Conservation (phyloP, 352 stramenopile genomes). For the Phytophthora palmivora region DNA sequence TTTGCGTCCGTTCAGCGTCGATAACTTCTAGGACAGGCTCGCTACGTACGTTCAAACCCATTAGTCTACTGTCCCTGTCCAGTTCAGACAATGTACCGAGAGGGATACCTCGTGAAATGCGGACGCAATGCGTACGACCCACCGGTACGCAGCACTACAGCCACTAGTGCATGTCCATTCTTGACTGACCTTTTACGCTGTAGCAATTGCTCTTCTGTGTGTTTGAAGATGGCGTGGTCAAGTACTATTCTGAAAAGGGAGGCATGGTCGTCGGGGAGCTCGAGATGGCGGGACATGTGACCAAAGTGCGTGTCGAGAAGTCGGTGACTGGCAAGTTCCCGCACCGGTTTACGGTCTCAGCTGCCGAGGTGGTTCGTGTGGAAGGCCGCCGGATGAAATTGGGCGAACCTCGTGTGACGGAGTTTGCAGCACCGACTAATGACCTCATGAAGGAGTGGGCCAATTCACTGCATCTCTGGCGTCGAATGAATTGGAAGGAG, state of each 20-base stretch:
- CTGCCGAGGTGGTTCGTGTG: constrained; percentile 71
- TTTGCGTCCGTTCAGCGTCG: constrained; percentile 24
- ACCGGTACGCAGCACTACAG: constrained; percentile 37
- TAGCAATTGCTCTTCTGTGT: constrained; percentile 79
- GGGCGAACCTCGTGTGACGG: constrained; percentile 61
- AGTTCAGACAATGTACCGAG: constrained; percentile 70
- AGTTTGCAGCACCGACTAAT: constrained; percentile 75
- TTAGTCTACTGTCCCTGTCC: constrained; percentile 7
- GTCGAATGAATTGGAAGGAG: constrained; percentile 89
- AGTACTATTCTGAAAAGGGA: constrained; percentile 78
- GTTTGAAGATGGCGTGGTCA: constrained; percentile 78
- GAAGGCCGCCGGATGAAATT: constrained; percentile 85
- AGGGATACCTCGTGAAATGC: constrained; percentile 82
- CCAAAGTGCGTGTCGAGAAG: constrained; percentile 82
- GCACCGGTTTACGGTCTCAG: constrained; percentile 77
- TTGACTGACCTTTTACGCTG: constrained; percentile 9
- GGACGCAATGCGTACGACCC: constrained; percentile 54
- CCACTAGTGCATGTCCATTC: neutral
- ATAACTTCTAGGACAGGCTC: constrained; percentile 28
- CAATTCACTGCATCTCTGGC: constrained; percentile 84
- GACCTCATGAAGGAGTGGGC: constrained; percentile 90
- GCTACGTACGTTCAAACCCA: constrained; percentile 6
- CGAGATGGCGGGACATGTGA: constrained; percentile 73
- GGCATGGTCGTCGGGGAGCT: constrained; percentile 68
- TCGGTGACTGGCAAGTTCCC: constrained; percentile 64